A percentile compares a stretch with the other conserved stretches of the same genome.
phyloP scores from a whole-genome alignment of 129 eudicot species.

The Lactuca saligna region DNA sequence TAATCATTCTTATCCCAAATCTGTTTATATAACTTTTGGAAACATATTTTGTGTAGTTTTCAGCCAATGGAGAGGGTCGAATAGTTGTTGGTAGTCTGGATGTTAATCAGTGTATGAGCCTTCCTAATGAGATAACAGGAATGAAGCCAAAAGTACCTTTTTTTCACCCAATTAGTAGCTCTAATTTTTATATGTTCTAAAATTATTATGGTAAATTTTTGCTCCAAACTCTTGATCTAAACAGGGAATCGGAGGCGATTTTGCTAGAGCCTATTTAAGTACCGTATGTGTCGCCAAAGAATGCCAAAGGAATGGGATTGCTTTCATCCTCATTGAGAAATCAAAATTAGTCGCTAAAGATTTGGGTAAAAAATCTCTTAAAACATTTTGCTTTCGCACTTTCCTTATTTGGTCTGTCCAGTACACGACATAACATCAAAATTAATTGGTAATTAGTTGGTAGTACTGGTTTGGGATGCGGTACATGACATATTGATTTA shows the following conservation, averaged over 20 bases:
- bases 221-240: constrained; percentile 7
- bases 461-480: too few species aligned
- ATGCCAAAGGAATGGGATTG: constrained; percentile 78
- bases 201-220: neutral
- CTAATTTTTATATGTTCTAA: neutral
- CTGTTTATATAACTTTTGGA: neutral
- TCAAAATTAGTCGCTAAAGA: constrained; percentile 70
- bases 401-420: too few species aligned
- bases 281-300: constrained; percentile 92
- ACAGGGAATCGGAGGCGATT: constrained; percentile 79
- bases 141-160: constrained; percentile 70
- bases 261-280: constrained; percentile 85
- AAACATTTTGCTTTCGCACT: neutral
- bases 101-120: constrained; percentile 75
- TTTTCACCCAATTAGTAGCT: constrained; percentile 9
- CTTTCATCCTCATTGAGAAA: constrained; percentile 49
- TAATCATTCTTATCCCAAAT: neutral
- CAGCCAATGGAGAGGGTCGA: constrained; percentile 57
- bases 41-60: constrained; percentile 42
- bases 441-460: too few species aligned
- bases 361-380: constrained; percentile 64
- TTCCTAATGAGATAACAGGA: constrained; percentile 90
- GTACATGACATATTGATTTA: too few species aligned
- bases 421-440: neutral
- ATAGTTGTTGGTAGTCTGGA: constrained; percentile 85